Conservation (phyloP, 2,329 filamentous ascomycete genomes). For the Emmonsiellopsis sp. region DNA sequence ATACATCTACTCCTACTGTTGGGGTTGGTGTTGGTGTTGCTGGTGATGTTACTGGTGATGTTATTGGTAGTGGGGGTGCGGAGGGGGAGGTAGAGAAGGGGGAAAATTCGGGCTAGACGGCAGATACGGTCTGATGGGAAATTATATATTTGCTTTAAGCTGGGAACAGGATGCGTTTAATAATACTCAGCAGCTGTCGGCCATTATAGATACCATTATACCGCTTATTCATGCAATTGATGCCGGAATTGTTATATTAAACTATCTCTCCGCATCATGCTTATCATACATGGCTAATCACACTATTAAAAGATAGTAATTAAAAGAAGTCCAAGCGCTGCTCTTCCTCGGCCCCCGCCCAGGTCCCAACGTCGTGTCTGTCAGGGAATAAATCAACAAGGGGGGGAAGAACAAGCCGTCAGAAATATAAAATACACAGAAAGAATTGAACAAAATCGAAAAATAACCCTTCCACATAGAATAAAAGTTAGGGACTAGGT, state of each 20-base stretch:
- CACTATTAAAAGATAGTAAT: background rate
- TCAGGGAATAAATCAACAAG: too few species aligned
- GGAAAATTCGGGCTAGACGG: background rate
- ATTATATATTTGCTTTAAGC: too few species aligned
- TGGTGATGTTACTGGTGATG: background rate
- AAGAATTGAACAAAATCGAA: slow-evolving; percentile 6
- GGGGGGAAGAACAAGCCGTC: too few species aligned
- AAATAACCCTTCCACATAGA: background rate
- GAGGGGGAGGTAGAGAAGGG: background rate
- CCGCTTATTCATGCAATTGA: background rate
- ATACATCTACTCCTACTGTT: background rate
- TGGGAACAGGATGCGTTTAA: too few species aligned
- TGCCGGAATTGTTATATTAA: background rate
- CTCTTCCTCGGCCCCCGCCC: background rate
- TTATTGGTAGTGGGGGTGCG: background rate
- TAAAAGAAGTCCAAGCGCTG: background rate
- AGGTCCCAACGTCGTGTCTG: background rate
- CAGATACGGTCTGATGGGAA: too few species aligned
- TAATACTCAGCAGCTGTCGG: too few species aligned
- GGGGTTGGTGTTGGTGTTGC: background rate
- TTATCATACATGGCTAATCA: slow-evolving; percentile 5
- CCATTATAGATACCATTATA: background rate
- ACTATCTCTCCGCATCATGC: background rate
- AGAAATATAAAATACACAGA: slow-evolving; percentile 1
- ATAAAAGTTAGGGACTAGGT: slow-evolving; percentile 8